Conservation (phyloP, 2,329 filamentous ascomycete species). For the Fusarium hainanense region DNA sequence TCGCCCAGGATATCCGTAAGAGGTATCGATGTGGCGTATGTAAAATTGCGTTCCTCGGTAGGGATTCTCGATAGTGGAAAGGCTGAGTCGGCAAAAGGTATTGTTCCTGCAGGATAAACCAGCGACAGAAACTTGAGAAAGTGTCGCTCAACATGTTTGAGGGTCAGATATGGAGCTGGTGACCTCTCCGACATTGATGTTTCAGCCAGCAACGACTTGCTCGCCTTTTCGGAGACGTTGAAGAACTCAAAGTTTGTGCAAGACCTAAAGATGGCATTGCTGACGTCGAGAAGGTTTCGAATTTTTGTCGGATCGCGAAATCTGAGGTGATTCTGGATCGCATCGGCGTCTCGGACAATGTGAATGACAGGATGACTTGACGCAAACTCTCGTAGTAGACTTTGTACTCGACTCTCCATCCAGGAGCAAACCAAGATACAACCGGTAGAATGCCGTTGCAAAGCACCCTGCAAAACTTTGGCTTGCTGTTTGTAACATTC, state of each 20-base stretch:
- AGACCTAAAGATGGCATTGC: conserved; percentile 68
- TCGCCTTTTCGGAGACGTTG: conserved; percentile 71
- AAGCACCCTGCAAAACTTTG: conserved; percentile 68
- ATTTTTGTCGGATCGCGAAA: conserved; percentile 67
- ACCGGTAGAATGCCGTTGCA: conserved; percentile 68
- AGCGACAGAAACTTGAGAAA: conserved; percentile 76
- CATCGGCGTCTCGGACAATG: conserved; percentile 71
- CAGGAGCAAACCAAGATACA: conserved; percentile 79
- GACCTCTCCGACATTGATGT: conserved; percentile 49
- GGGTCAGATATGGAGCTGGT: conserved; percentile 70
- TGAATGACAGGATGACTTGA: conserved; percentile 77
- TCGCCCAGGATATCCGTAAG: conserved; percentile 66
- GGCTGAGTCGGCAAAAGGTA: conserved; percentile 70
- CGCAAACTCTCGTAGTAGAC: conserved; percentile 70
- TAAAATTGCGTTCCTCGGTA: conserved; percentile 70
- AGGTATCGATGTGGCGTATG: conserved; percentile 73
- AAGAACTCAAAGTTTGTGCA: conserved; percentile 83
- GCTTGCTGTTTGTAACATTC: conserved; percentile 73
- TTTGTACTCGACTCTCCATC: conserved; percentile 72
- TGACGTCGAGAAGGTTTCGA: conserved; percentile 67
- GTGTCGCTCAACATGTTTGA: conserved; percentile 75
- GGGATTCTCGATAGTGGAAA: conserved; percentile 73
- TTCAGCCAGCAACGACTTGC: conserved; percentile 38
- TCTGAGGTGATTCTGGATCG: conserved; percentile 72
- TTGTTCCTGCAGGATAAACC: conserved; percentile 64